Evolutionary conservation across 306 rosid genomes (phyloP), one percentile per base, ranked within the genome.

Genomic region (Fragaria ananassa): DNA sequence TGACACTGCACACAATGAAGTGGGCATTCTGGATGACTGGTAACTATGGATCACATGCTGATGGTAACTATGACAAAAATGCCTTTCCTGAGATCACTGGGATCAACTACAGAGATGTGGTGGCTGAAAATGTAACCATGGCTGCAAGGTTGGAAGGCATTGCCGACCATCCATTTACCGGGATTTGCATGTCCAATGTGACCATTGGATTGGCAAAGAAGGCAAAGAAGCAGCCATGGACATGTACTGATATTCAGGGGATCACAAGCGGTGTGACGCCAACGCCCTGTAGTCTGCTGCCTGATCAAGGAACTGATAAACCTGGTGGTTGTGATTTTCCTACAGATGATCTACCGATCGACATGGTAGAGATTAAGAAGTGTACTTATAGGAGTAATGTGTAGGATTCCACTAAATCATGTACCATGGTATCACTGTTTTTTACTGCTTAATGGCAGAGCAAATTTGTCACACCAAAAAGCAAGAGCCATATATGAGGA

Each of bases 71-170:
- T 18, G 83, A 86, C 64, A 84, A 80, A 3, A 68, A 83, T 4
- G 89, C 89, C 29, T 0, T 80, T 14, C 85, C 85, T 44, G 83
- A 78, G 76, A 83, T 86, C 42, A 68, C 39, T 42, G 79, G 76
- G 31, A 83, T 86, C 54, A 83, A 86, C 76, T 86, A 80, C 60
- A 78, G 77, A 19, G 83, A 86, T 23, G 74, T 86, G 70, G 85
- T 83, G 29, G 89, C 86, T 1, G 96, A 91, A 6, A 75, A 93
- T 29, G 98, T 89, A 1, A 79, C 81, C 17, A 83, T 89, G 78
- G 98, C 98, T 13, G 96, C 85, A 0, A 83, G 84, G n/a, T 78
- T 94, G 82, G 93, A 88, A 65, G 98, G 98, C 42, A 91, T 91
- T 53, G 76, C 96, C 0, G 81, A 80, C 12, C 88, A 90, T 81